Percentiles rank a stretch among this genome's conserved stretches.
Conservation (phyloP, 805 yeast genomes). For the Monosporozyma unispora region DNA sequence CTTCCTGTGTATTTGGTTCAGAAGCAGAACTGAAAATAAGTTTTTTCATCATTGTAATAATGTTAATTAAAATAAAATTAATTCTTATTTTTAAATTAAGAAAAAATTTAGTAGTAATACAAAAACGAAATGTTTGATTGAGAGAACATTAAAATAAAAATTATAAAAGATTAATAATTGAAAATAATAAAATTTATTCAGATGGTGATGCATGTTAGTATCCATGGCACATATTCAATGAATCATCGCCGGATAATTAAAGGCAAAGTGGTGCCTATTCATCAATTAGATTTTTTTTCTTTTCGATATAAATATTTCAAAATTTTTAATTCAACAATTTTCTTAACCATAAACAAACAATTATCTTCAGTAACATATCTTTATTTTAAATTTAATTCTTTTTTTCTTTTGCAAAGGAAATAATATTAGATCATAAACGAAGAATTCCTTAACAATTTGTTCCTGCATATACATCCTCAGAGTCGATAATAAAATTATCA, state of each 20-base stretch:
- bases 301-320: constrained; percentile 25
- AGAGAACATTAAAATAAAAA: constrained; percentile 3
- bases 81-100: neutral
- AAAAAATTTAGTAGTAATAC: neutral
- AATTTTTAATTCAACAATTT: neutral
- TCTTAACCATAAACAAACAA: neutral
- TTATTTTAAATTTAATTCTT: neutral
- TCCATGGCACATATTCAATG: constrained; percentile 64
- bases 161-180: neutral
- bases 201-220: constrained; percentile 96
- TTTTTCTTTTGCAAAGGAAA: constrained; percentile 1
- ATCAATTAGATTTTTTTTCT: constrained; percentile 19
- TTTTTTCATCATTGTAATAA: constrained; percentile 25
- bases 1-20: constrained; percentile 64
- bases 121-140: neutral
- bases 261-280: constrained; percentile 34
- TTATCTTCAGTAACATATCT: neutral
- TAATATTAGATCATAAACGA: constrained; percentile 52
- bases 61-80: neutral
- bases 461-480: constrained; percentile 77
- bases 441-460: constrained; percentile 62
- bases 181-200: constrained; percentile 35
- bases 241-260: constrained; percentile 34
- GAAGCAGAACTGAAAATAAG: constrained; percentile 89
- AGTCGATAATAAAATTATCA: constrained; percentile 28